These are phyloP conservation scores for Heterobasidion occidentale DNA, from an alignment of 1,284 basidiomycete species.

Conservation along the genomic window DNA sequence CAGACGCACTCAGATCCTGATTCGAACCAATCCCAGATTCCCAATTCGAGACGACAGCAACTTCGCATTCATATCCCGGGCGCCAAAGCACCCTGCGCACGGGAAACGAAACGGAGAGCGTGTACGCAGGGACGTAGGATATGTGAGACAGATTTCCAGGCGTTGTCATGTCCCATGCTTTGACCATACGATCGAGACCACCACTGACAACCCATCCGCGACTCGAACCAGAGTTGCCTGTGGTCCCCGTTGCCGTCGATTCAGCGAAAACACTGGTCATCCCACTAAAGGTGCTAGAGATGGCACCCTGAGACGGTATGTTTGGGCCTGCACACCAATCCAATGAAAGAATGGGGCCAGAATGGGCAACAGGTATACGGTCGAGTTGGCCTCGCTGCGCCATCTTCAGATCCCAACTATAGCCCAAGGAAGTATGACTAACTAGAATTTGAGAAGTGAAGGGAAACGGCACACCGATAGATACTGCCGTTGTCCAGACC, in stretches of 20 bases:
- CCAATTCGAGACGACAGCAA: constrained; percentile 63
- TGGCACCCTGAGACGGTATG: background rate
- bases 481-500: constrained; percentile 74
- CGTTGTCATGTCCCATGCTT: constrained; percentile 76
- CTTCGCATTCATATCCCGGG: constrained; percentile 72
- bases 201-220: constrained; percentile 80
- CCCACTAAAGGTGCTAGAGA: background rate
- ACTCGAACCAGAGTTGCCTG: constrained; percentile 24
- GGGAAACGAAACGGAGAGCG: constrained; percentile 69
- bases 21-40: constrained; percentile 37
- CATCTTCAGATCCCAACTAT: constrained; percentile 75
- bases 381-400: constrained; percentile 66
- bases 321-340: constrained; percentile 54
- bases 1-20: constrained; percentile 7
- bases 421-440: background rate
- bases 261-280: constrained; percentile 5
- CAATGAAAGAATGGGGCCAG: constrained; percentile 65
- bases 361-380: constrained; percentile 72
- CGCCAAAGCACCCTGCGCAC: constrained; percentile 75
- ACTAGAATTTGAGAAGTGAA: background rate
- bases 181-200: constrained; percentile 75
- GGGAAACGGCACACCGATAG: constrained; percentile 15
- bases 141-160: constrained; percentile 41
- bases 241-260: constrained; percentile 13
- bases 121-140: constrained; percentile 58